Evolutionary conservation across 2,329 filamentous ascomycete species (phyloP), one percentile per base, ranked within the genome.

Genomic region (Trichoderma lentiforme): DNA sequence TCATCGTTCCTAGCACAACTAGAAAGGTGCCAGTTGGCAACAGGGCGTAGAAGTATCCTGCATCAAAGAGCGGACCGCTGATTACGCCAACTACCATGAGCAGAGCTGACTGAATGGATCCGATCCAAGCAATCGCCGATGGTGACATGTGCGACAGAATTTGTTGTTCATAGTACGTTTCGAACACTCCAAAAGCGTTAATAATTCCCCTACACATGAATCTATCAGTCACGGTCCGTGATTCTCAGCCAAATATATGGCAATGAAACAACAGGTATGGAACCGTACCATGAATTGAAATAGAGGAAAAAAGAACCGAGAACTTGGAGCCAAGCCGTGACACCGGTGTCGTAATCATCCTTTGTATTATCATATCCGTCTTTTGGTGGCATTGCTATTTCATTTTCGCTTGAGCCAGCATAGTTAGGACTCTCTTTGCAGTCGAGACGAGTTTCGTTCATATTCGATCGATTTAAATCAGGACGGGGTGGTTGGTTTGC

Each of bases 181-280:
- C 86, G 74, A 86, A 90, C 2, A 86, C 83, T 7, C 86, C 86
- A 71, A 87, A 89, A 7, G 85, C 75, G 71, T 77, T 81, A 39
- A 81, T 70, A 3, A 83, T 75, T 2, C 82, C 81, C 62, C 62
- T 65, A 18, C 2, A 34, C 1, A 24, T 53, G n/a, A 34, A 51
- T 6, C 1, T 2, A 12, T 51, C 2, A 53, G 43, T 11, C 2
- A 51, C 51, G 6, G 18, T 53, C 18, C 9, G 9, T 11, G 7
- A 62, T 8, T 5, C 4, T 3, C 24, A 3, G 9, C n/a, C 3
- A 47, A 21, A 6, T 28, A 3, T 14, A 4, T 24, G 6, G 14
- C 11, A 26, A 39, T 11, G 9, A 4, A 24, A 12, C 9, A 39
- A 6, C 3, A 3, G 0, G n/a, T 51, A 32, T 9, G 12, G 1